A percentile compares a stretch with the other conserved stretches of the same genome.
Evolutionary conservation across 2,329 filamentous ascomycete genomes (phyloP).

Genomic region (Aspergillus clavatus): DNA sequence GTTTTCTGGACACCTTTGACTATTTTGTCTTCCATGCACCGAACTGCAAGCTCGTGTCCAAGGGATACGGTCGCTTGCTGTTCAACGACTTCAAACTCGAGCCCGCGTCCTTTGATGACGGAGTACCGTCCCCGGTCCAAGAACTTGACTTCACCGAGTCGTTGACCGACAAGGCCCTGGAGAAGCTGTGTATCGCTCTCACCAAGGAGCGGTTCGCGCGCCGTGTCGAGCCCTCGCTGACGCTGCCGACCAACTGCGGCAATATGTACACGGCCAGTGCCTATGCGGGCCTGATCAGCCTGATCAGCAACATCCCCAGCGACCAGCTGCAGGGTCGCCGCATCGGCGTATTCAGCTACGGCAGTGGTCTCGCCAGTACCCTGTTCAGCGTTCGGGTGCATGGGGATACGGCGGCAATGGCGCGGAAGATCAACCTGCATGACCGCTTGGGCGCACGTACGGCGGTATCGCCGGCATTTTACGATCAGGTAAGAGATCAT

Average conservation of each 20-base stretch:
- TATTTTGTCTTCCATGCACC: slow-evolving; percentile 79
- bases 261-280: slow-evolving; percentile 62
- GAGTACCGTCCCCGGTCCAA: slow-evolving; percentile 69
- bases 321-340: slow-evolving; percentile 65
- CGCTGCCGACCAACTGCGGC: slow-evolving; percentile 68
- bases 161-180: slow-evolving; percentile 72
- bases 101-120: slow-evolving; percentile 62
- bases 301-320: slow-evolving; percentile 61
- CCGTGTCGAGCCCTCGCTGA: slow-evolving; percentile 68
- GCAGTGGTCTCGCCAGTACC: slow-evolving; percentile 70
- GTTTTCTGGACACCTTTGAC: slow-evolving; percentile 70
- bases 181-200: slow-evolving; percentile 81
- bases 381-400: slow-evolving; percentile 63
- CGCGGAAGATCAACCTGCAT: slow-evolving; percentile 65
- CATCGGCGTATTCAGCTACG: slow-evolving; percentile 73
- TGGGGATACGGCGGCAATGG: slow-evolving; percentile 64
- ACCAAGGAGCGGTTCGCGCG: slow-evolving; percentile 81
- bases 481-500: slow-evolving; percentile 62
- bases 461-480: slow-evolving; percentile 64
- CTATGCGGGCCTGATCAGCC: slow-evolving; percentile 52
- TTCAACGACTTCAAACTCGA: slow-evolving; percentile 79
- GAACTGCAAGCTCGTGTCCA: slow-evolving; percentile 81
- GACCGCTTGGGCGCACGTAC: slow-evolving; percentile 62
- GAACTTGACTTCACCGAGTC: slow-evolving; percentile 77
- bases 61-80: slow-evolving; percentile 78